Evolutionary conservation across 164 flowering plant species (phyloP), one percentile per base, ranked within the genome.

Genomic region (Liquidambar formosana): DNA sequence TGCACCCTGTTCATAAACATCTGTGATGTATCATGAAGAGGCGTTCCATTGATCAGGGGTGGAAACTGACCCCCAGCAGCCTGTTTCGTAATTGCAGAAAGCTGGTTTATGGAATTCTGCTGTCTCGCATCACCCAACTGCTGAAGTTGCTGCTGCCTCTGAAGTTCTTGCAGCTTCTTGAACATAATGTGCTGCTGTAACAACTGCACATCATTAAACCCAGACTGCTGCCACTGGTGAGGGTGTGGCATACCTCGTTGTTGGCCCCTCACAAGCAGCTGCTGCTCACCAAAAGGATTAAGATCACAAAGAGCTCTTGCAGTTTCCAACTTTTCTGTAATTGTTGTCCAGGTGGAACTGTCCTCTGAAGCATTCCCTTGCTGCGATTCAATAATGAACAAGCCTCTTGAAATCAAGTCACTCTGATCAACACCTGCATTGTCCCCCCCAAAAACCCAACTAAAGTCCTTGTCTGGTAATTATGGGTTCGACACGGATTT

Each of bases 121-220:
- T 78, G 87, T 75, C 84, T 85, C 38, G 71, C 71, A 70, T 83
- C 83, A 60, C 81, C 80, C 4, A 88, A 67, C 67, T 84, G 84
- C 65, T 83, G 88, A 67, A 84, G 72, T 46, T 88, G 93, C 71
- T 84, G 85, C 77, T 84, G 86, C 77, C 83, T 81, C 79, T 86
- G 92, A 76, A 88, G 68, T 57, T 85, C 92, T 76, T 89, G 91
- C 71, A 87, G 59, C 76, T 88, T 89, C 74, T 85, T 87, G 57
- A 77, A 53, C 88, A 92, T 82, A 4, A 83, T 21, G 1, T 87
- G 91, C 64, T 84, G 90, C 76, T 88, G 93, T 80, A 86, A 73
- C 68, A 81, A 64, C 71, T 80, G 83, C 74, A 83, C 78, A 59
- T 88, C 92, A 81, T 28, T 74, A 16, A 72, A 51, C 26, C 85